These are phyloP conservation scores for Proliferodiscus dingleyae DNA, from an alignment of 2,329 filamentous ascomycete genomes.

Conservation along the genomic window DNA sequence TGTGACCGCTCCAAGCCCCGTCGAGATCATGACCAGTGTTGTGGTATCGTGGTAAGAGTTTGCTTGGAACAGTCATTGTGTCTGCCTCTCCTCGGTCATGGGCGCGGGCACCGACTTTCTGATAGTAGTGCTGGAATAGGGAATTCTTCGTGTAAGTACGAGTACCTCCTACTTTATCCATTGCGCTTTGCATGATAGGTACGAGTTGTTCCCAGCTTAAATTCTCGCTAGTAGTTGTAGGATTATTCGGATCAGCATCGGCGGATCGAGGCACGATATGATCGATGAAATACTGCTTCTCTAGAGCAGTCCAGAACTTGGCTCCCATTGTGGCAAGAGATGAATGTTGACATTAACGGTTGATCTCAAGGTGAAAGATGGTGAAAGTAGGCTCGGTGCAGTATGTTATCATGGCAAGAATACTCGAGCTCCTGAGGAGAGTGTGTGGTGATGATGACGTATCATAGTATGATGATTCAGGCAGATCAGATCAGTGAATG, in stretches of 20 bases:
- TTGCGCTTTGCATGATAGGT: constrained; percentile 6
- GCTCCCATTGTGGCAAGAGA: constrained; percentile 11
- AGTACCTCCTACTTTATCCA: neutral
- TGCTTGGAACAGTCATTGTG: neutral
- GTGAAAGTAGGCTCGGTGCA: too few species aligned
- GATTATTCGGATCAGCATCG: neutral
- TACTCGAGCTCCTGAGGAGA: too few species aligned
- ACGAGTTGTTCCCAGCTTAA: constrained; percentile 4
- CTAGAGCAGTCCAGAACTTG: constrained; percentile 3
- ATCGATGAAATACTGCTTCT: constrained; percentile 7
- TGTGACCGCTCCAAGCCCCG: too few species aligned
- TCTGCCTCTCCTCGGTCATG: neutral
- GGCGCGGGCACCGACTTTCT: constrained; percentile 7
- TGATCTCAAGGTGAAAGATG: too few species aligned
- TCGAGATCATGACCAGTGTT: too few species aligned
- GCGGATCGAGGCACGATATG: constrained; percentile 3
- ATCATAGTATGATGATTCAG: too few species aligned
- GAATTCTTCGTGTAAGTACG: constrained; percentile 4
- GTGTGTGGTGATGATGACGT: too few species aligned
- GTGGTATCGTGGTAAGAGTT: neutral
- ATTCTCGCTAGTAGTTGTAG: neutral
- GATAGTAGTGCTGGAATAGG: constrained; percentile 15
- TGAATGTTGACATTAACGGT: too few species aligned
- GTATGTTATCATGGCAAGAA: too few species aligned
- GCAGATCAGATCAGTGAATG: too few species aligned